Evolutionary conservation across 306 rosid species (phyloP).

Genomic region (Pachyrhizus erosus): DNA sequence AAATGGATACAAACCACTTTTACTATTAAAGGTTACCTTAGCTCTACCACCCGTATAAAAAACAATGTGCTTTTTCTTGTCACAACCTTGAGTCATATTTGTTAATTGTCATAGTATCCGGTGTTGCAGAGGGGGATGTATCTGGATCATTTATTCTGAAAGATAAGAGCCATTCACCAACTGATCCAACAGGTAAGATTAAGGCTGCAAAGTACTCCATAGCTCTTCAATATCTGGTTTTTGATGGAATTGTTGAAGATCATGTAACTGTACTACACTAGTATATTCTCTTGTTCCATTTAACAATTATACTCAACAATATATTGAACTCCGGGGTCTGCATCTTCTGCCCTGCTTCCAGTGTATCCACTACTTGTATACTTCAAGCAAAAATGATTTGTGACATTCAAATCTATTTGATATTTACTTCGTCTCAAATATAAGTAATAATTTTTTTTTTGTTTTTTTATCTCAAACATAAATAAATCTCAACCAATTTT

Average conservation of each 20-base stretch:
- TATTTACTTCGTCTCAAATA: no score
- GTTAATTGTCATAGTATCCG: conserved; percentile 1
- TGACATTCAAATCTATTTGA: neutral
- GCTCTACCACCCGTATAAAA: no score
- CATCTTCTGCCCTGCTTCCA: neutral
- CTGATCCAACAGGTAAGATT: conserved; percentile 32
- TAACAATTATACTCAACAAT: neutral
- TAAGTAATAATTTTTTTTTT: no score
- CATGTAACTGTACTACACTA: no score
- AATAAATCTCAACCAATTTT: no score
- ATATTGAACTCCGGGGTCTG: neutral
- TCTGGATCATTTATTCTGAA: conserved; percentile 66
- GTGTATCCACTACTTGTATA: neutral
- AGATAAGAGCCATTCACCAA: conserved; percentile 48
- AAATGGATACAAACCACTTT: conserved; percentile 83
- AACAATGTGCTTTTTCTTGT: no score
- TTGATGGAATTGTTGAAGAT: conserved; percentile 59
- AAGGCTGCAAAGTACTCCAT: conserved; percentile 76
- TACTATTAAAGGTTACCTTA: conserved; percentile 76
- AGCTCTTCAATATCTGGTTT: conserved; percentile 77
- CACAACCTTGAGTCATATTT: neutral
- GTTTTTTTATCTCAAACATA: no score
- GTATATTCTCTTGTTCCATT: conserved; percentile 5
- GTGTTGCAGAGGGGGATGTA: conserved; percentile 64
- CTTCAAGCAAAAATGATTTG: neutral